phyloP scores from a whole-genome alignment of 2,329 filamentous ascomycete genomes.

The Macrophomina pseudophaseolina region DNA sequence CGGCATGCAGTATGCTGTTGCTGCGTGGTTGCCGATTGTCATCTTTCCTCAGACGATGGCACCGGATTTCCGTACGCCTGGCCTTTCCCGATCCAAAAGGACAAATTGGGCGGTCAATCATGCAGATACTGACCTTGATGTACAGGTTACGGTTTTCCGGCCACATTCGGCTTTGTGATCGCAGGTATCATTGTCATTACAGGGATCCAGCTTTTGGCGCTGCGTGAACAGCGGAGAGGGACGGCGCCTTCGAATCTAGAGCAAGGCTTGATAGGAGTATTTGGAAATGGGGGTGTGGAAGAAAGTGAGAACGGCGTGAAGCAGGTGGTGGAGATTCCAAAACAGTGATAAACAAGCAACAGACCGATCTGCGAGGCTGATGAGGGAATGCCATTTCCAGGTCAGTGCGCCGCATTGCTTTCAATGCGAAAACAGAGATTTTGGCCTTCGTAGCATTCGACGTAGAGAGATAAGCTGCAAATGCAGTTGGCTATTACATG shows the following conservation, averaged over 20 bases:
- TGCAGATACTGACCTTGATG: background rate
- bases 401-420: too few species aligned
- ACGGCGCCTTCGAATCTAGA: background rate
- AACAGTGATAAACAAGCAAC: background rate
- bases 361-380: too few species aligned
- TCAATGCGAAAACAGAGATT: too few species aligned
- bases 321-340: background rate
- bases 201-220: background rate
- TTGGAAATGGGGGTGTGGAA: background rate
- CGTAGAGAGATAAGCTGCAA: too few species aligned
- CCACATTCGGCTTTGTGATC: slow-evolving; percentile 28
- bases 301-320: background rate
- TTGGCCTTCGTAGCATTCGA: too few species aligned
- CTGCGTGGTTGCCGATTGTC: slow-evolving; percentile 41
- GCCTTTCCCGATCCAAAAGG: too few species aligned
- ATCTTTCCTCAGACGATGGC: slow-evolving; percentile 43
- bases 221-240: background rate
- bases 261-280: background rate
- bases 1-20: slow-evolving; percentile 39
- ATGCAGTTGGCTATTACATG: too few species aligned
- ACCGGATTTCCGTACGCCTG: slow-evolving; percentile 36
- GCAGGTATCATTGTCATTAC: slow-evolving; percentile 25
- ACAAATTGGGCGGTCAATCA: too few species aligned
- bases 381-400: too few species aligned
- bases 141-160: slow-evolving; percentile 24